These are phyloP conservation scores for Chernovozyma aurita DNA, from an alignment of 1,139 yeast species.

Conservation along the genomic window DNA sequence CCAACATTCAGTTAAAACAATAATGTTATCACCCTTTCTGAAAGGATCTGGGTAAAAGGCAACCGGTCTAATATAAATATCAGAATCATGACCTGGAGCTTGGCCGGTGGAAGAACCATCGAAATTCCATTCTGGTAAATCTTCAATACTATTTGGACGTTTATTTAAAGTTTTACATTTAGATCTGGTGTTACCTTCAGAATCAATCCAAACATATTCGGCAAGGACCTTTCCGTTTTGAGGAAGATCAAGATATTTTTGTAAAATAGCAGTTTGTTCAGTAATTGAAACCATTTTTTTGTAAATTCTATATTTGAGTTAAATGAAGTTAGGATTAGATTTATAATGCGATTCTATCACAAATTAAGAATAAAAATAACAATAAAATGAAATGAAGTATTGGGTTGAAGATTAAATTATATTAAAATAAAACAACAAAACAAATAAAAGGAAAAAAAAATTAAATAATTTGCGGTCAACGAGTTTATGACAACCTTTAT, in stretches of 20 bases:
- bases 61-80: slow-evolving; percentile 88
- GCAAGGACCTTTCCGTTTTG: slow-evolving; percentile 88
- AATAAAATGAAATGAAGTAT: no score
- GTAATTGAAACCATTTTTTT: slow-evolving; percentile 39
- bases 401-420: no score
- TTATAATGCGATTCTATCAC: no score
- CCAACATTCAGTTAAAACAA: slow-evolving; percentile 95
- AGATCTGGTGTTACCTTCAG: slow-evolving; percentile 87
- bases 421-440: no score
- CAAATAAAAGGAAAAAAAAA: no score
- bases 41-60: slow-evolving; percentile 94
- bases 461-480: no score
- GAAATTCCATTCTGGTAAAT: slow-evolving; percentile 98
- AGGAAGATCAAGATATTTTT: slow-evolving; percentile 77
- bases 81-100: slow-evolving; percentile 98
- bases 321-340: no score
- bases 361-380: no score
- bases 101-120: slow-evolving; percentile 98
- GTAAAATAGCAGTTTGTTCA: slow-evolving; percentile 72
- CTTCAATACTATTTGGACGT: slow-evolving; percentile 69
- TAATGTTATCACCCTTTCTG: slow-evolving; percentile 95
- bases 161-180: slow-evolving; percentile 83
- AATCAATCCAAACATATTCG: slow-evolving; percentile 97
- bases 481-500: no score
- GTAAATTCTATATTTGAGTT: background rate